phyloP scores from a whole-genome alignment of 2,329 filamentous ascomycete species.

The Tolypocladium endophyticum region DNA sequence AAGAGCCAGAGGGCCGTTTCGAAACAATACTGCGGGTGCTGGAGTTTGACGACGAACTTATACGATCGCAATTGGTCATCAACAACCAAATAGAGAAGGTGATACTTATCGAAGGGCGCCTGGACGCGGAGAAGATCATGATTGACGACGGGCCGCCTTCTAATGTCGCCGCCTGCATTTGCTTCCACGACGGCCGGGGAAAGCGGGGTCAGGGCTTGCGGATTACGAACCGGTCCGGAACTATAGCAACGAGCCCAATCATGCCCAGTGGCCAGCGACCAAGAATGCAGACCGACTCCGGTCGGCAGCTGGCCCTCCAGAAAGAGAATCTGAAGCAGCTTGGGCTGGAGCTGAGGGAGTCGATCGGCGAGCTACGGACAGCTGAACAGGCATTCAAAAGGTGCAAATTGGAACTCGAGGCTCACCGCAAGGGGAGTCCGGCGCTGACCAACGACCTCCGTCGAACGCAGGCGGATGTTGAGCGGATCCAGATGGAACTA shows the following conservation, averaged over 20 bases:
- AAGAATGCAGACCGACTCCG: slow-evolving; percentile 73
- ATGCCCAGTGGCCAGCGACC: slow-evolving; percentile 40
- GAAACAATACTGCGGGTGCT: slow-evolving; percentile 74
- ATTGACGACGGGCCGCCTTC: slow-evolving; percentile 46
- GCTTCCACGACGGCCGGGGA: slow-evolving; percentile 48
- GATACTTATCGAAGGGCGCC: slow-evolving; percentile 60
- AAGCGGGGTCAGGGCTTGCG: slow-evolving; percentile 48
- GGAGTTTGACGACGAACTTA: slow-evolving; percentile 68
- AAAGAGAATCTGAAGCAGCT: slow-evolving; percentile 42
- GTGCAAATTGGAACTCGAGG: slow-evolving; percentile 33
- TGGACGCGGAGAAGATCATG: slow-evolving; percentile 60
- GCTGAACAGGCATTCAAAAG: slow-evolving; percentile 37
- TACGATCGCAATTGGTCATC: slow-evolving; percentile 77
- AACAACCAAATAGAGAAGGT: slow-evolving; percentile 74
- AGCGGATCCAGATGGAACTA: slow-evolving; percentile 43
- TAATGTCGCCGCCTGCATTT: slow-evolving; percentile 66
- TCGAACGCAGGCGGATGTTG: slow-evolving; percentile 47
- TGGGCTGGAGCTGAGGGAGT: slow-evolving; percentile 39
- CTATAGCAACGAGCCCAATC: slow-evolving; percentile 30
- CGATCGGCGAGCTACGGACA: slow-evolving; percentile 37
- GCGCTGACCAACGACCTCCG: slow-evolving; percentile 45
- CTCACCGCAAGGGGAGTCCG: slow-evolving; percentile 25
- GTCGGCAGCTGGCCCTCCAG: slow-evolving; percentile 49
- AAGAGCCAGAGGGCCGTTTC: slow-evolving; percentile 64
- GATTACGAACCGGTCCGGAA: slow-evolving; percentile 34